These are phyloP conservation scores for Exophiala alcalophila DNA, from an alignment of 2,329 filamentous ascomycete species.

Conservation along the genomic window DNA sequence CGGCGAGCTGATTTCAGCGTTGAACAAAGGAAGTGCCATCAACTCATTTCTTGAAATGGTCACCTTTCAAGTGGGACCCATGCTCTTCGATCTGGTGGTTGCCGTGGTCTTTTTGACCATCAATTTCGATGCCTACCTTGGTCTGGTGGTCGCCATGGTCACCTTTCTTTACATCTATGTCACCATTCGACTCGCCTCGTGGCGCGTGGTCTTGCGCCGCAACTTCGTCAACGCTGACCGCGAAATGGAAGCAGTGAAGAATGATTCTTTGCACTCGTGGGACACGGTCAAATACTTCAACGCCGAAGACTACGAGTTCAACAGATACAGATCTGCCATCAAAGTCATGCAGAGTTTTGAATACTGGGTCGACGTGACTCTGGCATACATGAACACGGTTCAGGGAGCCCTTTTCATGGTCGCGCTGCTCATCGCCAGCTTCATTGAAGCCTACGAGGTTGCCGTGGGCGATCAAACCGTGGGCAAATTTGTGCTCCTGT, in stretches of 20 bases:
- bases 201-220: constrained; percentile 82
- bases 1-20: constrained; percentile 88
- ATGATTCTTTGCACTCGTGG: constrained; percentile 98
- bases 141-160: constrained; percentile 81
- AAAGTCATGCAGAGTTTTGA: constrained; percentile 69
- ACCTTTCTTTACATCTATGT: constrained; percentile 96
- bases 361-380: constrained; percentile 70
- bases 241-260: constrained; percentile 96
- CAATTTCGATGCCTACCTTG: constrained; percentile 82
- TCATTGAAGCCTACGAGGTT: constrained; percentile 75
- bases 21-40: constrained; percentile 94
- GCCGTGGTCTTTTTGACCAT: constrained; percentile 79
- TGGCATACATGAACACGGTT: constrained; percentile 76
- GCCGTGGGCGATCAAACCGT: constrained; percentile 62
- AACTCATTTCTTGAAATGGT: constrained; percentile 96
- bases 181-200: constrained; percentile 93
- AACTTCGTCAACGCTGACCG: constrained; percentile 93
- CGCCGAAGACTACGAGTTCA: constrained; percentile 74
- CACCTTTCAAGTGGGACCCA: constrained; percentile 92
- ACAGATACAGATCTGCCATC: constrained; percentile 69
- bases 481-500: constrained; percentile 68
- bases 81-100: constrained; percentile 84
- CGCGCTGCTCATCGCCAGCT: constrained; percentile 67
- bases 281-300: constrained; percentile 94
- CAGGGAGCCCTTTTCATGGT: constrained; percentile 78